These are phyloP conservation scores for Podospora pseudocomata DNA, from an alignment of 495 filamentous ascomycete species.

Conservation along the genomic window DNA sequence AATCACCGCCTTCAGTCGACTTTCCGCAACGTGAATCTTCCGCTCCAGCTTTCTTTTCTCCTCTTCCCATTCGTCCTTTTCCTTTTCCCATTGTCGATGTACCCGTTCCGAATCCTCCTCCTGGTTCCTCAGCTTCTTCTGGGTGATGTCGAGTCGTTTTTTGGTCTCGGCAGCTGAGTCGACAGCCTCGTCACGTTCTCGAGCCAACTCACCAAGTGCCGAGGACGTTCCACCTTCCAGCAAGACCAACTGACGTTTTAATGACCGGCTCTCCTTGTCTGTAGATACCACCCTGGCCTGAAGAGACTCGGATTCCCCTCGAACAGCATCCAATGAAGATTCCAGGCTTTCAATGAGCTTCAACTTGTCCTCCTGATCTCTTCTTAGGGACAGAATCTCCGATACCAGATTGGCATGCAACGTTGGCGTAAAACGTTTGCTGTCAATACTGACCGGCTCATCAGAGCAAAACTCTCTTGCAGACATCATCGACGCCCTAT, in stretches of 20 bases:
- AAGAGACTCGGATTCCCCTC: conserved; percentile 69
- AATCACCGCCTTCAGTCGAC: conserved; percentile 73
- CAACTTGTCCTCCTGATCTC: conserved; percentile 84
- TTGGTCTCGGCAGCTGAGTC: conserved; percentile 69
- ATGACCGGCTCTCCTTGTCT: conserved; percentile 69
- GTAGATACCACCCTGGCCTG: conserved; percentile 56
- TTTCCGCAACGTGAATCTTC: conserved; percentile 82
- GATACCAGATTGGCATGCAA: conserved; percentile 92
- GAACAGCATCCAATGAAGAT: conserved; percentile 62
- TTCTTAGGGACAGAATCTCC: conserved; percentile 80
- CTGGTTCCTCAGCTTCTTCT: conserved; percentile 71
- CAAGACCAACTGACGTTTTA: conserved; percentile 79
- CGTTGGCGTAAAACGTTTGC: conserved; percentile 92
- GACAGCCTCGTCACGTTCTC: conserved; percentile 82
- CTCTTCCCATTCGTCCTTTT: conserved; percentile 77
- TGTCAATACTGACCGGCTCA: conserved; percentile 73
- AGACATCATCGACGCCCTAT: conserved; percentile 46
- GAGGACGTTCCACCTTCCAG: conserved; percentile 84
- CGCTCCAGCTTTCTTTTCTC: conserved; percentile 78
- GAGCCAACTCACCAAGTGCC: conserved; percentile 74
- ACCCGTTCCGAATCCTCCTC: conserved; percentile 80
- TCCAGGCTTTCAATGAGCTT: conserved; percentile 83
- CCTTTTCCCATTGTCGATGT: conserved; percentile 71
- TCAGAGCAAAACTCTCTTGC: conserved; percentile 60
- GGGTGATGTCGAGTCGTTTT: conserved; percentile 70